Conservation (phyloP, 2,329 filamentous ascomycete species). For the Aspergillus calidoustus region DNA sequence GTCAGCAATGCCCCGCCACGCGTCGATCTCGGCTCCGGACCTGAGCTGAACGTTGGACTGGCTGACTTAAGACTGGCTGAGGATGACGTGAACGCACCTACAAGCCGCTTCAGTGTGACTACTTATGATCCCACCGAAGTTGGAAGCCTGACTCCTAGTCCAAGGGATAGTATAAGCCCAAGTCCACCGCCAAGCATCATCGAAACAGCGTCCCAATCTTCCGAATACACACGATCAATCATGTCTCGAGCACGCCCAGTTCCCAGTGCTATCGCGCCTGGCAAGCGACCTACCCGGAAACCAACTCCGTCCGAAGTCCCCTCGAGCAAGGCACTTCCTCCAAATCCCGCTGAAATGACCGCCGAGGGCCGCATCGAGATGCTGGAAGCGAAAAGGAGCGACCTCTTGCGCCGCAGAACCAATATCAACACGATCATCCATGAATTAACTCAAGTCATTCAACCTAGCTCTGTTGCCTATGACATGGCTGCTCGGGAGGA, state of each 20-base stretch:
- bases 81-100: constrained; percentile 49
- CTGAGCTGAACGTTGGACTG: constrained; percentile 39
- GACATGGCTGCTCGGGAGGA: constrained; percentile 64
- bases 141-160: constrained; percentile 39
- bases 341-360: constrained; percentile 65
- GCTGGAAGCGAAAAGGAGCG: constrained; percentile 68
- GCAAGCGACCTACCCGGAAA: constrained; percentile 45
- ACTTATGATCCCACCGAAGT: constrained; percentile 62
- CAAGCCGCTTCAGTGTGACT: constrained; percentile 67
- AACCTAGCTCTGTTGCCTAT: constrained; percentile 68
- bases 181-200: constrained; percentile 39
- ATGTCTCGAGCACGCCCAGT: constrained; percentile 48
- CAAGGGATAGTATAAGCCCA: constrained; percentile 32
- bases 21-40: constrained; percentile 26
- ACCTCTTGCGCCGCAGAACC: constrained; percentile 67
- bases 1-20: constrained; percentile 26
- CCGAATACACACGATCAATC: constrained; percentile 40
- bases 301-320: constrained; percentile 45
- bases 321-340: constrained; percentile 40
- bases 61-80: constrained; percentile 44
- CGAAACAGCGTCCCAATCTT: constrained; percentile 38
- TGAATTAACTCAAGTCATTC: constrained; percentile 79
- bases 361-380: constrained; percentile 68
- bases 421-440: constrained; percentile 75
- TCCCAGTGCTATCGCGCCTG: constrained; percentile 34